Evolutionary conservation across 257 asterid species (phyloP).

Genomic region (Henckelia pumila): DNA sequence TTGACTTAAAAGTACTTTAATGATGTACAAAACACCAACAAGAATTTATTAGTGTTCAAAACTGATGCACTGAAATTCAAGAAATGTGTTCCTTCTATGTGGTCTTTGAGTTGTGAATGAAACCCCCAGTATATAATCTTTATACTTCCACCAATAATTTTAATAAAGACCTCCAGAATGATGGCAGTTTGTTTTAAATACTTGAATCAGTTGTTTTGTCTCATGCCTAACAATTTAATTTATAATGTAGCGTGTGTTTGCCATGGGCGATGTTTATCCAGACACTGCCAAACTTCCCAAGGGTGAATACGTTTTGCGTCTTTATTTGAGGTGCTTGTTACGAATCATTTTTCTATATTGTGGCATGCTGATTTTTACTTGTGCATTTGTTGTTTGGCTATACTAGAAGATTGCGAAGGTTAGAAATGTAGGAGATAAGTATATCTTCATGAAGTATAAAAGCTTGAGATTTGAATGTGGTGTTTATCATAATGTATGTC

Average conservation of each 20-base stretch:
- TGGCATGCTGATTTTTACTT: slow-evolving; percentile 9
- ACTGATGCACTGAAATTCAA: slow-evolving; percentile 11
- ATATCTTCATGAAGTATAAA: slow-evolving; percentile 17
- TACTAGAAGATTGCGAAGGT: slow-evolving; percentile 14
- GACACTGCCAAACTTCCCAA: slow-evolving; percentile 72
- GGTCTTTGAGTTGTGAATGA: slow-evolving; percentile 13
- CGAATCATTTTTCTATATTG: slow-evolving; percentile 23
- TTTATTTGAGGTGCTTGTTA: slow-evolving; percentile 62
- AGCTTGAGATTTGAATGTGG: slow-evolving; percentile 20
- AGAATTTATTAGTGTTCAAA: slow-evolving; percentile 6
- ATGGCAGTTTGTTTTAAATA: not conserved
- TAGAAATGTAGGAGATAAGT: slow-evolving; percentile 17
- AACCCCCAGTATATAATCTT: slow-evolving; percentile 9
- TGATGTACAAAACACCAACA: slow-evolving; percentile 5
- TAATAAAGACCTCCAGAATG: not conserved
- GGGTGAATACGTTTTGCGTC: slow-evolving; percentile 89
- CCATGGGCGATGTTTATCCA: slow-evolving; percentile 97
- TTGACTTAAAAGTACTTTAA: not conserved
- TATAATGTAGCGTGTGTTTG: slow-evolving; percentile 70
- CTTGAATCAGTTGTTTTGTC: slow-evolving; percentile 18
- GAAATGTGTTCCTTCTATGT: slow-evolving; percentile 18
- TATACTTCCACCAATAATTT: slow-evolving; percentile 2
- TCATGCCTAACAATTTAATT: slow-evolving; percentile 25
- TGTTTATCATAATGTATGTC: slow-evolving; percentile 22
- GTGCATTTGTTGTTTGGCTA: not conserved